These are phyloP conservation scores for Colletotrichum australisinense DNA, from an alignment of 2,329 filamentous ascomycete species.

Conservation along the genomic window DNA sequence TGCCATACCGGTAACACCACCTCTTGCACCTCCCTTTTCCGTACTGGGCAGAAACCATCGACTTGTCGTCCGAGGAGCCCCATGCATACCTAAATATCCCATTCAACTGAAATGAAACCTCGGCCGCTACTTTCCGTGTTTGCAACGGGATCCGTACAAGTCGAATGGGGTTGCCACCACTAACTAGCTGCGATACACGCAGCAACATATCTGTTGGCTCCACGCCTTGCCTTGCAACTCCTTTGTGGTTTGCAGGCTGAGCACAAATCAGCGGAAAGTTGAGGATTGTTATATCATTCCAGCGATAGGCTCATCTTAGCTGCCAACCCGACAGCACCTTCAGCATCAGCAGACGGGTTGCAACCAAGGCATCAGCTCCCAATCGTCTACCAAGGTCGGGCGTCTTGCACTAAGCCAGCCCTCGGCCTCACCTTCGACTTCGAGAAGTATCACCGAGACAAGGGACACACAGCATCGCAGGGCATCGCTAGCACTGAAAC, in stretches of 20 bases:
- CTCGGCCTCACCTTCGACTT: slow-evolving; percentile 15
- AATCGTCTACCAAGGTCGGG: slow-evolving; percentile 13
- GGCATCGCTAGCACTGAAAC: neutral
- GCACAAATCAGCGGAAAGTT: no score
- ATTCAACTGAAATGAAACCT: neutral
- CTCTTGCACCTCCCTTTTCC: neutral
- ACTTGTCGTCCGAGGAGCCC: neutral
- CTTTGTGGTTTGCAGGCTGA: no score
- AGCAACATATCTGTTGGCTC: no score
- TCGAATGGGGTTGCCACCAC: no score
- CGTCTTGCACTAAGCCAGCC: slow-evolving; percentile 7
- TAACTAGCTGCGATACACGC: no score
- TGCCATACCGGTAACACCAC: slow-evolving; percentile 12
- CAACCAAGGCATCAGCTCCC: neutral
- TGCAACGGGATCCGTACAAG: no score
- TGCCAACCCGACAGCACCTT: neutral
- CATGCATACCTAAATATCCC: neutral
- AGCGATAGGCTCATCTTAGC: no score
- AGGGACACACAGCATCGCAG: slow-evolving; percentile 2
- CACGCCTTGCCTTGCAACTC: no score
- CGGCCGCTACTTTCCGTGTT: neutral
- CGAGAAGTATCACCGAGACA: slow-evolving; percentile 17
- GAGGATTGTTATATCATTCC: no score
- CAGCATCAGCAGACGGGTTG: neutral
- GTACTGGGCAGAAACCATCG: neutral